Percentiles rank a stretch among this genome's conserved stretches.
Evolutionary conservation across 2,329 filamentous ascomycete species (phyloP).

Genomic region (Mycosphaerella arachidis): DNA sequence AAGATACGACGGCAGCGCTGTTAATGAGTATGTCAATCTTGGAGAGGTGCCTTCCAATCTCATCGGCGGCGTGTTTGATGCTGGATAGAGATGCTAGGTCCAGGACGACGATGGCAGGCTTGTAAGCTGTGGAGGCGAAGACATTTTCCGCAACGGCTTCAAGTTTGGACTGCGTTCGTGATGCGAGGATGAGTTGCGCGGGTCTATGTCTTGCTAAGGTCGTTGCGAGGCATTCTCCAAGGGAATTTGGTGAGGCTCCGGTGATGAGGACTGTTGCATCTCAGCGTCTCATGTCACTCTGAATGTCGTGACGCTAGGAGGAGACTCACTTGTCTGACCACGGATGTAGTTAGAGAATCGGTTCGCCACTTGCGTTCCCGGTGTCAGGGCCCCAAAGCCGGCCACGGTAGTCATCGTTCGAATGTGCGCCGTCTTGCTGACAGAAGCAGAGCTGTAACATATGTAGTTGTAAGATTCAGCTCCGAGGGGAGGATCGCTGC

Average conservation of each 20-base stretch:
- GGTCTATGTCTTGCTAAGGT: conserved; percentile 4
- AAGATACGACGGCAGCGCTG: conserved; percentile 5
- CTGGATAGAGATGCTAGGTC: conserved; percentile 1
- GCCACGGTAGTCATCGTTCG: conserved; percentile 3
- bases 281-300: not conserved
- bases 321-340: conserved; percentile 1
- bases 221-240: conserved; percentile 4
- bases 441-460: not conserved
- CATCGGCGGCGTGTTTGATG: not conserved
- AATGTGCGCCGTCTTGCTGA: not conserved
- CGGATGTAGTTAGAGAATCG: not conserved
- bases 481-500: not conserved
- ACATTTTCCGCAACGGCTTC: not conserved
- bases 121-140: not conserved
- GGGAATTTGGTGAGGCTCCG: conserved; percentile 4
- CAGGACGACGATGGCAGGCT: not conserved
- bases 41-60: not conserved
- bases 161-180: not conserved
- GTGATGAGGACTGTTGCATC: conserved; percentile 4
- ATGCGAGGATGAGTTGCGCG: conserved; percentile 7
- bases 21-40: conserved; percentile 8
- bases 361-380: conserved; percentile 5
- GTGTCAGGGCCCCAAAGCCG: conserved; percentile 1
- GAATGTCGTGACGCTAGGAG: not conserved
- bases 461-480: not conserved